These are phyloP conservation scores for Eucommia ulmoides DNA, from an alignment of 257 asterid species.

Conservation along the genomic window DNA sequence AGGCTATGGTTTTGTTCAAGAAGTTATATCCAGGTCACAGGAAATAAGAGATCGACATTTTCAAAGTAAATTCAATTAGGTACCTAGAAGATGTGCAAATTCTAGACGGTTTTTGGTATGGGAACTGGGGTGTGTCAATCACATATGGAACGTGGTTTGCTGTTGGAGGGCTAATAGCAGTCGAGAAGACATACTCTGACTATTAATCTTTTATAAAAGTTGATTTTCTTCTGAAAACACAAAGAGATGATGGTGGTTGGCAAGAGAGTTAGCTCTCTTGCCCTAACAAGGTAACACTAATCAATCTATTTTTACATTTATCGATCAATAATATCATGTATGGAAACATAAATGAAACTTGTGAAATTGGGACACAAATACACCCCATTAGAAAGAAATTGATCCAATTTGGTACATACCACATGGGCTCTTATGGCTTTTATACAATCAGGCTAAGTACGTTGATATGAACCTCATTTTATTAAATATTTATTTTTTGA, in stretches of 20 bases:
- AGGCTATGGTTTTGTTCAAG: too few relatives aligned
- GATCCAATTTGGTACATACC: not conserved
- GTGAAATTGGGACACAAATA: not conserved
- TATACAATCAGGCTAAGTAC: not conserved
- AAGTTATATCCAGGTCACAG: too few relatives aligned
- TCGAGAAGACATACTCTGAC: not conserved
- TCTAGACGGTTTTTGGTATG: not conserved
- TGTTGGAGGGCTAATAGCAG: not conserved
- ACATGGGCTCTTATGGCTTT: not conserved
- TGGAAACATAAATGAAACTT: not conserved
- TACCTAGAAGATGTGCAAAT: too few relatives aligned
- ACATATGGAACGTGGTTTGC: not conserved
- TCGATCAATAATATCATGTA: not conserved
- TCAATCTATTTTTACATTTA: not conserved
- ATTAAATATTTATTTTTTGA: too few relatives aligned
- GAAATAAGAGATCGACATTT: too few relatives aligned
- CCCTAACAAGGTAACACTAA: not conserved
- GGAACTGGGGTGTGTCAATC: not conserved
- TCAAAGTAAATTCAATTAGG: too few relatives aligned
- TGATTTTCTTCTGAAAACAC: not conserved
- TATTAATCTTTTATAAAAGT: not conserved
- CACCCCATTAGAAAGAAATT: not conserved
- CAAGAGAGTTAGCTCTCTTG: not conserved
- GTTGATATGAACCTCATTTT: not conserved
- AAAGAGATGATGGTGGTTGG: not conserved